Base-by-base conservation (phyloP, 345 rosid genomes). In the Barbarea vulgaris region DNA sequence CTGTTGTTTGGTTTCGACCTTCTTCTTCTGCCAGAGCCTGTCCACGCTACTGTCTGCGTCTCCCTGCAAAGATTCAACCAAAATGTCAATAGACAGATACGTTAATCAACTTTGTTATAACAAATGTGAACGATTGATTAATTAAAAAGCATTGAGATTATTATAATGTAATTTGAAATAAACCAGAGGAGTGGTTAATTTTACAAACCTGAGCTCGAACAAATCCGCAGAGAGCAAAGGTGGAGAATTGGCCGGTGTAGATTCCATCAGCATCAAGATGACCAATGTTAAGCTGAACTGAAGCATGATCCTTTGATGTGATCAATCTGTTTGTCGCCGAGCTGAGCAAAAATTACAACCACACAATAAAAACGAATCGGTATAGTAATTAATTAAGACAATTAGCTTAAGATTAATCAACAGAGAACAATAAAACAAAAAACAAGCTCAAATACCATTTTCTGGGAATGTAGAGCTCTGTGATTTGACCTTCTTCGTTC, bases 381-480 rank as follows among this genome's bases (percentile, higher is more conserved):
- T 19, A 27, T 61, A 14, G 4, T 34, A 18, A 33, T 10, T 31
- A 27, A 25, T 13, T 0, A n/a, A 62, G 22, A 33, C 2, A 39
- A n/a, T 42, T 37, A 65, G n/a, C 65, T 24, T 21, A 27, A 54
- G 4, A 33, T 22, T 33, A 31, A 64, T 22, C 11, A 36, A 30
- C 0, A 18, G 5, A n/a, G 3, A 18, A 24, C 10, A 61, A 5
- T 17, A 41, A 7, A 41, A n/a, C 21, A 5, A 14, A 42, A 2
- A 1, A 3, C 19, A 3, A 12, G 48, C 3, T 31, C 3, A 34
- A 2, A 25, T 80, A 94, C 97, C 97, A 91, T 72, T 94, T 94
- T 73, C 98, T 86, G 17, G 97, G 97, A 81, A 88, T 90, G 88
- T 88, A 91, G 7, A 94, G 92, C 75, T 94, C 97, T 74, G 90